Evolutionary conservation across 495 filamentous ascomycete genomes (phyloP), one percentile per base, ranked within the genome.

Genomic region (Rhypophila decipiens): DNA sequence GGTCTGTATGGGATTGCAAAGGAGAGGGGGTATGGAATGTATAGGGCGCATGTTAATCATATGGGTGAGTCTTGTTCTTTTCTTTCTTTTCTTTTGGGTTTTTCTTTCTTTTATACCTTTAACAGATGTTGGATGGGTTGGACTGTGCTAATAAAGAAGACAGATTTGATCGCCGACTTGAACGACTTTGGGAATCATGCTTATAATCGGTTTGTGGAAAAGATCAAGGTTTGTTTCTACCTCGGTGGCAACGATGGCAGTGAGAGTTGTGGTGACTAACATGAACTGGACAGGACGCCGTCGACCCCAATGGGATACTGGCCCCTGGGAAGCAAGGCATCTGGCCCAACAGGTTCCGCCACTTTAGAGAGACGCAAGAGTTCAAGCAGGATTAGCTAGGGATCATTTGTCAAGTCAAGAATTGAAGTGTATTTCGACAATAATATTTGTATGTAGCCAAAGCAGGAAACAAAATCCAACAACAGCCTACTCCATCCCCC

Each of bases 121-220:
- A 35, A 62, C 38, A 31, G 20, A 21, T 18, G 18, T 42, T 36
- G 43, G 23, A n/a, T n/a, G n/a, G n/a, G n/a, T n/a, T n/a, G n/a
- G n/a, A n/a, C n/a, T n/a, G n/a, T n/a, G n/a, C n/a, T n/a, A n/a
- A n/a, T n/a, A n/a, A n/a, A n/a, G n/a, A n/a, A 8, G 11, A 24
- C 47, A 71, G 66, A 70, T 46, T 43, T 63, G 12, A 68, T 69
- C 36, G 65, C 68, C 22, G 54, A 67, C 21, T 47, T 69, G n/a
- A 70, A 69, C 46, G 66, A 70, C 46, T 70, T 70, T 37, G 70
- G 70, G 44, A 52, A 57, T 18, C 67, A 70, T 36, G 64, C 63
- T 4, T 72, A 70, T 37, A 64, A 67, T 21, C 59, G 63, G 13
- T 69, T 72, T 47, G 60, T 69, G 3, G 64, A 69, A 42, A 68